Base-by-base conservation (phyloP, 345 rosid species). In the Lepidium didymum region DNA sequence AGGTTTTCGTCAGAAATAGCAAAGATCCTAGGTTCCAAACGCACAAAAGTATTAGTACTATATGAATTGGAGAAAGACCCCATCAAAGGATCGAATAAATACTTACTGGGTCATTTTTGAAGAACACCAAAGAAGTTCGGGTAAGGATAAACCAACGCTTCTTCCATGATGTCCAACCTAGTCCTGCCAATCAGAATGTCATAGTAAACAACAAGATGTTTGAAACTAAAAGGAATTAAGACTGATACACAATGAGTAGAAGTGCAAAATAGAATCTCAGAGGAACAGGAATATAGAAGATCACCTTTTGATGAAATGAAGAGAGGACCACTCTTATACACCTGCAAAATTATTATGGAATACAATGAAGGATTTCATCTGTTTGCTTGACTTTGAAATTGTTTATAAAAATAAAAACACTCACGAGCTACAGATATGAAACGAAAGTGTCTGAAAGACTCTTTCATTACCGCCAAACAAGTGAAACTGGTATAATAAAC, bases 141-240 rank as follows among this genome's bases (percentile, higher is more conserved):
- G 98, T 88, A 62, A 93, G 90, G 75, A 93, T 88, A 72, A 93
- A 93, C 97, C 98, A 93, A 34, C 98, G 96, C 77, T 84, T 93
- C 85, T 93, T 93, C 98, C 98, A 93, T 43, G 97, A 93, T 66
- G 88, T 93, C 98, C 98, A 93, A 71, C 98, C 94, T 58, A 93
- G 81, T 64, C 98, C 98, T 93, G 89, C 76, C 85, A 55, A 68
- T 51, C 21, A 47, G 21, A 64, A 59, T 14, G 42, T 18, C 33
- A 67, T 7, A 68, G 25, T 15, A 63, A 13, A 34, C 4, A 40
- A 3, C 41, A 63, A 50, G 15, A 64, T 56, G 35, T 14, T 19
- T 13, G 23, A 6, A 46, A 8, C 21, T 25, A 72, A 29, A 29
- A 23, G 53, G 43, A 10, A 62, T 31, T 38, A 62, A 68, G 51